Evolutionary conservation across 1,139 yeast species (phyloP), one percentile per base, ranked within the genome.

Genomic region (Yamadazyma diospyri): DNA sequence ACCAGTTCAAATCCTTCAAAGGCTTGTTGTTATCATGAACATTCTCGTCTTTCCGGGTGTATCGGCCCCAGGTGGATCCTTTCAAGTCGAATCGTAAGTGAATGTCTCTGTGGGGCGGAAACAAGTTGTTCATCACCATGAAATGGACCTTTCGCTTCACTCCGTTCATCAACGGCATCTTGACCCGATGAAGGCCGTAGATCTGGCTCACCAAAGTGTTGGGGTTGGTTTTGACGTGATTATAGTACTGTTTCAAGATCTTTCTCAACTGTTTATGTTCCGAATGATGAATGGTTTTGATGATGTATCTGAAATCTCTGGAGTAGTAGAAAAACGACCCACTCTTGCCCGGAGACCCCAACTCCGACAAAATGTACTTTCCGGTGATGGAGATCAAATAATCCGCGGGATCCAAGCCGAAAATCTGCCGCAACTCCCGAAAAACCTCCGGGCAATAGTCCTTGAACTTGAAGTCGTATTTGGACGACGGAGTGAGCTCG

Each of bases 241-340:
- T 55, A 55, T 88, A 81, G 55, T 94, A 94, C 31, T 82, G 81
- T 49, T 78, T 77, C 33, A 94, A 69, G 26, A 87, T 79, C 42
- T 69, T 71, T 46, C 95, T 71, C 40, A 94, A 61, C 57, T 85
- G 94, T 42, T 78, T 77, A 61, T 92, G 97, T 53, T 94, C 99
- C 1, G 94, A 67, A 50, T 86, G 95, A 55, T 87, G 97, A 39
- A 94, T 87, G 0, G 99, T 94, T 56, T 94, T 94, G 59, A 94
- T 94, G 50, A 94, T 92, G 57, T 85, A 94, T 42, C 94, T 73
- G 60, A 82, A 89, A 61, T 94, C 98, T 43, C 96, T 71, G 9
- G 97, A 87, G 57, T 84, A 94, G 61, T 92, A 94, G 53, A 94
- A 94, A 52, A 92, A 89, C 0, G 97, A 87, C 0, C 98, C 98